Evolutionary conservation across 2,329 filamentous ascomycete genomes (phyloP), one percentile per base, ranked within the genome.

Genomic region (Huntiella moniliformis): DNA sequence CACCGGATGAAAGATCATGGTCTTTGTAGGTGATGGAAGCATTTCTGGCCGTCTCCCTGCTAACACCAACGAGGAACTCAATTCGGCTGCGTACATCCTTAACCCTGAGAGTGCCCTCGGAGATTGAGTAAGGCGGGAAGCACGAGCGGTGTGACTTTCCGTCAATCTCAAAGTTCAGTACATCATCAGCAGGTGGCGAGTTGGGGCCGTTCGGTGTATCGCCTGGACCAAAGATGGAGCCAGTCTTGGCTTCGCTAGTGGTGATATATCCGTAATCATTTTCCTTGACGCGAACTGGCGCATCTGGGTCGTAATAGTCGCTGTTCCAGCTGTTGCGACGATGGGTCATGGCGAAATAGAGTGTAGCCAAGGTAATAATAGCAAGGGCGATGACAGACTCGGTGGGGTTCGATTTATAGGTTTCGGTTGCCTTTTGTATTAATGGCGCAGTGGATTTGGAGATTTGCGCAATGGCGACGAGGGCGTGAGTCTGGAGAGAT

Each of bases 251-350:
- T 55, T 87, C 81, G 55, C 82, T 74, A 22, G 77, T 77, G n/a
- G 81, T 85, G 57, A 87, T 86, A 64, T 88, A 87, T 57, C 75
- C 79, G 60, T 77, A 88, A 63, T 87, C 82, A 32, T 79, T 73
- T 53, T 85, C 79, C 54, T 74, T 81, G 50, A 87, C 77, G 52
- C 76, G 69, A 31, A 76, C 33, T 7, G 47, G 44, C 10, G 40
- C 47, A 16, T 15, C 33, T 33, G 42, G 68, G 61, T 37, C 67
- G 36, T 38, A 38, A 7, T 40, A 64, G 39, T 64, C 64, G 34
- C 63, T 59, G 49, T 62, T 56, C 56, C 42, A 48, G 7, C 64
- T 64, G 64, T 67, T 72, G 51, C 67, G 65, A 58, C 67, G 73
- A 54, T 69, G 64, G 57, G 66, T 66, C 71, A 74, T 74, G 44